Evolutionary conservation across 148 eudicot species (phyloP).

Genomic region (Persicaria tinctoria): DNA sequence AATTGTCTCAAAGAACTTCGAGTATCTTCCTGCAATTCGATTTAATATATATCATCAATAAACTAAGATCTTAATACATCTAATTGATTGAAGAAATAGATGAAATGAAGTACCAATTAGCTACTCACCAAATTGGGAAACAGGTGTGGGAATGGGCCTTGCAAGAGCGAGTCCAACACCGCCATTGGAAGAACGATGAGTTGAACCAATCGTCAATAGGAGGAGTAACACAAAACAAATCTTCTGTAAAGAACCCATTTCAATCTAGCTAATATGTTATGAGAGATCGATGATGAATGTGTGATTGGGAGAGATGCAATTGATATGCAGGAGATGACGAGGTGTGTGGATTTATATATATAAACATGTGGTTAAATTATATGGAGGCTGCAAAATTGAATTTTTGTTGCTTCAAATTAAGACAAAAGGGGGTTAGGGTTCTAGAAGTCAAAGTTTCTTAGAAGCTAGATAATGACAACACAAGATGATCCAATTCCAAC

Average conservation of each 20-base stretch:
- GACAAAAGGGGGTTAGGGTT: background rate
- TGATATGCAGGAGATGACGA: background rate
- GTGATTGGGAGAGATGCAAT: too few species aligned
- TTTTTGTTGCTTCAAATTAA: background rate
- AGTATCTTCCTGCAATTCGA: conserved; percentile 7
- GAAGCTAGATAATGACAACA: background rate
- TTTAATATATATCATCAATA: background rate
- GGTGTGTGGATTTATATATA: background rate
- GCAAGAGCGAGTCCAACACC: background rate
- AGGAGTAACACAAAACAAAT: background rate
- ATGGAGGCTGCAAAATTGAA: background rate
- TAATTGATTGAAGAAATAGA: too few species aligned
- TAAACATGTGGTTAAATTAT: background rate
- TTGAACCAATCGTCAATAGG: background rate
- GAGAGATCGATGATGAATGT: too few species aligned
- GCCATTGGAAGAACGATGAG: background rate
- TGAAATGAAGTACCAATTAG: background rate
- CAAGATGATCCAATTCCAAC: background rate
- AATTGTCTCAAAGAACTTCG: conserved; percentile 20
- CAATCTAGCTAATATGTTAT: background rate
- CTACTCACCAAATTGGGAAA: background rate
- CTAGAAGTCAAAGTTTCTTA: background rate
- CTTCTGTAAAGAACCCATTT: conserved; percentile 4
- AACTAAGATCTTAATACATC: too few species aligned
- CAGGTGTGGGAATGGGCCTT: background rate